A percentile compares a stretch with the other conserved stretches of the same genome.
These are phyloP conservation scores for Halteria grandinella DNA, from an alignment of 73 alveolate species.

Conservation along the genomic window DNA sequence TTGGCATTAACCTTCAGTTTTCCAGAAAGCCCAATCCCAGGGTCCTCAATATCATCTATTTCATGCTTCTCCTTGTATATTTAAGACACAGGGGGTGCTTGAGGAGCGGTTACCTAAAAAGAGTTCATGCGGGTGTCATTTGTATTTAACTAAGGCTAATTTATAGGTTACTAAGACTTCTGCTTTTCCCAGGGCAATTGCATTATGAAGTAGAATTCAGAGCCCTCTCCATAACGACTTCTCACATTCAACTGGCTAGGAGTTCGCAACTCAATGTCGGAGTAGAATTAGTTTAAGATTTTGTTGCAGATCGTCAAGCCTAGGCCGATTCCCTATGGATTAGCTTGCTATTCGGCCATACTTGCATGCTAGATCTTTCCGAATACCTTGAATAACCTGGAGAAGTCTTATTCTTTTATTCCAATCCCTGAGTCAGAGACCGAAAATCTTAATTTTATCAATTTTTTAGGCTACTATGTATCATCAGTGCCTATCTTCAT, in stretches of 20 bases:
- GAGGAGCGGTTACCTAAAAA: no score
- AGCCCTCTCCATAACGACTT: conserved; percentile 2
- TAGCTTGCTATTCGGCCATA: background rate
- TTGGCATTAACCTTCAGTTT: no score
- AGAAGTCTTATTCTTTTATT: conserved; percentile 5
- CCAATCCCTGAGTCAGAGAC: conserved; percentile 33
- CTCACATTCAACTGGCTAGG: background rate
- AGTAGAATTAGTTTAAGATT: no score
- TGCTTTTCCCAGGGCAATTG: no score
- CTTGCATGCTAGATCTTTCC: background rate
- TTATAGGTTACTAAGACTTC: no score
- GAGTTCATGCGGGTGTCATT: no score
- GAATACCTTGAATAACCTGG: background rate
- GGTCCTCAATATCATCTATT: no score
- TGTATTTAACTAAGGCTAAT: no score
- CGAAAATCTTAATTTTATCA: background rate
- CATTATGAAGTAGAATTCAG: background rate
- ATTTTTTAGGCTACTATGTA: background rate
- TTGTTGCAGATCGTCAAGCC: conserved; percentile 23
- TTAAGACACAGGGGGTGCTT: no score
- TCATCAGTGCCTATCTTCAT: background rate
- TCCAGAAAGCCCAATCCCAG: no score
- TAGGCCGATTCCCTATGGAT: conserved; percentile 28
- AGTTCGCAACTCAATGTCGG: no score
- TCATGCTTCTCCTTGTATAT: no score